Base-by-base conservation (phyloP, 2,329 filamentous ascomycete species). In the Karstenula rhodostoma region DNA sequence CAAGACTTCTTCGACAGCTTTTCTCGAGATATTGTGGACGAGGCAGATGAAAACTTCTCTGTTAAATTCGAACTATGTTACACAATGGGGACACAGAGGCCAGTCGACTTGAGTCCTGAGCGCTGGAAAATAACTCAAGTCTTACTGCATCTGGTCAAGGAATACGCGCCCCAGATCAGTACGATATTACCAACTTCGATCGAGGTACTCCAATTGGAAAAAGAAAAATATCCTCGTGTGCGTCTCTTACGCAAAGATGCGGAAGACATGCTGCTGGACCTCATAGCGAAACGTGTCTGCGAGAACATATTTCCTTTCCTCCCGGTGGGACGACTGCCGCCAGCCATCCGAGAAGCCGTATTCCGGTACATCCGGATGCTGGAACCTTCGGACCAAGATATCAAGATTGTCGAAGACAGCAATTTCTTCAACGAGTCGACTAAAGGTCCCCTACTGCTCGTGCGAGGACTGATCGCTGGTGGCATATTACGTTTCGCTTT, bases 31-130 rank as follows among this genome's bases (percentile, higher is more conserved):
- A 80, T 91, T 1, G 78, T 90, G 0, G 88, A 90, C 58, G 87
- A 91, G 71, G 87, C 85, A 42, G 89, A 91, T 50, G 87, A 90
- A 58, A 86, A 86, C 56, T 85, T 90, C 46, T 86, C 81, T 46
- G 80, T 83, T 4, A 85, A 84, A 49, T 89, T 88, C 42, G 86
- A 90, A 66, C 72, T 90, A 0, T 79, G 90, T 1, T 90, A 90
- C 59, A 89, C 87, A 0, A 83, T 89, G 65, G 88, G 87, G 0
- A 61, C 70, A 0, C 85, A 88, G 59, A 67, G 71, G 1, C 64
- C 82, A 0, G 77, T 89, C 0, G 84, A 89, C 5, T 76, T 83
- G 12, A 81, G 81, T 48, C 85, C 85, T 0, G 72, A 84, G 2
- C 77, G 89, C 4, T 91, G 88, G 89, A 64, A 67, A 0, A 63